These are phyloP conservation scores for Talaromyces sp. DNA, from an alignment of 2,329 filamentous ascomycete species.

Conservation along the genomic window DNA sequence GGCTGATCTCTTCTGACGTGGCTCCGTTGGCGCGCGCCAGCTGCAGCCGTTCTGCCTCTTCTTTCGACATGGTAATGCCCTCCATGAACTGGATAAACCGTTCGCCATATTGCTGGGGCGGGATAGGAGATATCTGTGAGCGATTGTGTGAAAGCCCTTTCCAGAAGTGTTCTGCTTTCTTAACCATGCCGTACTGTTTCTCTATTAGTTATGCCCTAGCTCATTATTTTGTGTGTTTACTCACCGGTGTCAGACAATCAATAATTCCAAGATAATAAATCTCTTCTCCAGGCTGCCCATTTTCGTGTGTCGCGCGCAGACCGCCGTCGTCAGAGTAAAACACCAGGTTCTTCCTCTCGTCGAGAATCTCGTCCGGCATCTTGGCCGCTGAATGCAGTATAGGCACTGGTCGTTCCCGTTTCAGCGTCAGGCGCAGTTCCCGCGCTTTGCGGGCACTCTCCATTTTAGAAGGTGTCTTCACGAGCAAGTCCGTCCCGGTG, in stretches of 20 bases:
- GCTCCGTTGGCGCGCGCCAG: conserved; percentile 25
- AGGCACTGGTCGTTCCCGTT: conserved; percentile 86
- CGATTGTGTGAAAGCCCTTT: conserved; percentile 84
- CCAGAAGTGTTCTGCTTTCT: conserved; percentile 94
- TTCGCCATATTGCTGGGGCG: conserved; percentile 85
- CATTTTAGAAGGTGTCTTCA: conserved; percentile 87
- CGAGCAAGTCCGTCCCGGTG: conserved; percentile 60
- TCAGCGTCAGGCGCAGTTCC: conserved; percentile 87
- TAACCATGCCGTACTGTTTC: conserved; percentile 79
- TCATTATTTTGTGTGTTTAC: conserved; percentile 31
- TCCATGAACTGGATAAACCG: conserved; percentile 91
- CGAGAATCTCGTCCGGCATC: conserved; percentile 86
- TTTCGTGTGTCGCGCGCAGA: conserved; percentile 86
- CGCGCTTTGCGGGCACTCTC: conserved; percentile 88
- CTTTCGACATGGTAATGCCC: conserved; percentile 81
- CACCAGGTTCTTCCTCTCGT: conserved; percentile 69
- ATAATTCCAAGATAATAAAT: conserved; percentile 99
- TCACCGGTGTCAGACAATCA: conserved; percentile 93
- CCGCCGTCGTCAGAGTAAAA: conserved; percentile 95
- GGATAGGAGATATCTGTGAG: conserved; percentile 85
- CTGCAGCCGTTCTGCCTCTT: conserved; percentile 63
- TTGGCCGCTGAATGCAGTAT: conserved; percentile 76
- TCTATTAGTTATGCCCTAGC: conserved; percentile 4
- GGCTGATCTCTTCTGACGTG: conserved; percentile 24
- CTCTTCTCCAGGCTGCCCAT: conserved; percentile 77